Base-by-base conservation (phyloP, 2,329 filamentous ascomycete species). In the Aspergillus pseudoviridinutans region DNA sequence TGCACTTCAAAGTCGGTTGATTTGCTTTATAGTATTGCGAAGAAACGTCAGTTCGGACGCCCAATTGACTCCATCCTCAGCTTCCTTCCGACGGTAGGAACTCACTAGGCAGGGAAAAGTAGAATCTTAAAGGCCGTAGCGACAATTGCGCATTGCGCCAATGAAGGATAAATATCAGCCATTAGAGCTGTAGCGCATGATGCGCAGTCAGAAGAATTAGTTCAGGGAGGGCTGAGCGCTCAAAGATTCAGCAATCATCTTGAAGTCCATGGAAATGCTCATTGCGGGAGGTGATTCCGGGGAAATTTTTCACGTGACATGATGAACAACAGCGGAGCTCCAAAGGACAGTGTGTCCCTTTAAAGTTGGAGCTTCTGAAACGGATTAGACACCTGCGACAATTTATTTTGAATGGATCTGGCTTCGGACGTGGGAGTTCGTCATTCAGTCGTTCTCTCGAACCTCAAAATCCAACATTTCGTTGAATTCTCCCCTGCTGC, bases 1-100 rank as follows among this genome's bases (percentile, higher is more conserved):
- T 99, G 94, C 55, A 99, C 94, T 76, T 99, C 94, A 69, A 99
- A 99, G 75, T 99, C 94, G 66, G 94, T 99, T 5, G 94, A 99
- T 82, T 96, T 97, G 81, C 92, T 97, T 75, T 58, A 58, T 53
- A 41, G 42, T 6, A 7, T 35, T 32, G 27, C n/a, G 7, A 38
- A 50, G 57, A 38, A 57, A 53, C 20, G 22, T 32, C 22, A 50
- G 44, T 55, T 10, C n/a, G 9, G 27, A 17, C 5, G 6, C 12
- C 12, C 44, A 25, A 47, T 47, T 27, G 8, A 44, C 41, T 47
- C 44, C 22, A 47, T 25, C 12, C 8, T 47, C 24, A 24, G 22
- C 44, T 27, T 3, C 8, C 22, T 47, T 25, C 3, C 44, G 10
- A 46, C 22, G 4, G 20, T 9, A 50, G 25, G 2, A 53, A 84